Percentiles rank a stretch among this genome's conserved stretches.
phyloP scores from a whole-genome alignment of 345 rosid genomes.

The Cardamine chenopodiifolia region DNA sequence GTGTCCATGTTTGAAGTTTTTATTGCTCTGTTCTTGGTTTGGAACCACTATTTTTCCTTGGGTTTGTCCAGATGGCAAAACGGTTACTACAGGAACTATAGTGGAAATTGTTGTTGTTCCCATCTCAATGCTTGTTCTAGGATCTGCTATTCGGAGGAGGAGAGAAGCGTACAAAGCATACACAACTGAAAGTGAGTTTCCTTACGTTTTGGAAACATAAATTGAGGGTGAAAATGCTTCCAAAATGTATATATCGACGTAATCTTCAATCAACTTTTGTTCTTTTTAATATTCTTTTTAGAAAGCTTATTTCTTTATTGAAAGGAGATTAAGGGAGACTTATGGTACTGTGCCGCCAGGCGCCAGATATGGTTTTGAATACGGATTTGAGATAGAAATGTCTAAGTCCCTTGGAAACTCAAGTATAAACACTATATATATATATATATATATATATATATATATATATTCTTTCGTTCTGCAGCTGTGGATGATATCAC shows the following conservation, averaged over 20 bases:
- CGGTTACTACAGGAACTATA: conserved; percentile 9
- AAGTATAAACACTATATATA: too few relatives aligned
- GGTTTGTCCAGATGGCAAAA: conserved; percentile 31
- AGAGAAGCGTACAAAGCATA: conserved; percentile 1
- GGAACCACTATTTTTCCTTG: background rate
- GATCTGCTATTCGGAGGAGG: background rate
- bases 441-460: too few relatives aligned
- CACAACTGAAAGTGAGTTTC: conserved; percentile 19
- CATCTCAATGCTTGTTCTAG: conserved; percentile 17
- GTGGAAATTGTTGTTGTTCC: conserved; percentile 18
- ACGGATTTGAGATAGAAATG: background rate
- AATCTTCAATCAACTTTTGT: too few relatives aligned
- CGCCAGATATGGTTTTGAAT: too few relatives aligned
- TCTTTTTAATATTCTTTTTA: too few relatives aligned
- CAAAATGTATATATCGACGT: background rate
- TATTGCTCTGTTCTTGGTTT: background rate
- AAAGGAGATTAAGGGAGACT: conserved; percentile 30
- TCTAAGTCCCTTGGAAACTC: background rate
- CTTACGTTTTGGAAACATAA: background rate
- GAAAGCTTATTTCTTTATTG: conserved; percentile 19
- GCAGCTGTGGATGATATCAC: conserved; percentile 44
- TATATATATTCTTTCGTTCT: too few relatives aligned
- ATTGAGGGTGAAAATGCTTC: background rate
- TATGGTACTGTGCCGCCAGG: background rate
- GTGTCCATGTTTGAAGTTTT: background rate